Conservation (phyloP, 805 yeast species). For the Candida sithepensis region DNA sequence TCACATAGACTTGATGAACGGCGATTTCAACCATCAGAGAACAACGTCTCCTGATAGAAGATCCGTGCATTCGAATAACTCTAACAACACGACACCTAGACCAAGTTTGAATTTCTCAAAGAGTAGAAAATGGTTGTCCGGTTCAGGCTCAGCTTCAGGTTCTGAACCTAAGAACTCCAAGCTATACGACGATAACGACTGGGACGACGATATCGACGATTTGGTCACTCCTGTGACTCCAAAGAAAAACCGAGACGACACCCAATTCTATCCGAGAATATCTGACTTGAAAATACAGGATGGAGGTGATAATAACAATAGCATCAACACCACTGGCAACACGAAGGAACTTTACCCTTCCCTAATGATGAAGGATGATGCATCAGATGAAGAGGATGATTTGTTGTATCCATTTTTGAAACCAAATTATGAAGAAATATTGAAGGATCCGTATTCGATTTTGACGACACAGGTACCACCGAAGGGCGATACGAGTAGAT, state of each 20-base stretch:
- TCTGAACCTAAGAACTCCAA: slow-evolving; percentile 54
- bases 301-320: background rate
- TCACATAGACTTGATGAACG: slow-evolving; percentile 40
- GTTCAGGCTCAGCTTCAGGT: slow-evolving; percentile 13
- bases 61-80: slow-evolving; percentile 13
- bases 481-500: slow-evolving; percentile 48
- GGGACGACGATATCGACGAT: slow-evolving; percentile 73
- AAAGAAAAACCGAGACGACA: slow-evolving; percentile 1
- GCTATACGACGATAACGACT: slow-evolving; percentile 86
- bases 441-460: slow-evolving; percentile 40
- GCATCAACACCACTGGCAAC: background rate
- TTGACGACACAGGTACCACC: slow-evolving; percentile 29
- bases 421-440: slow-evolving; percentile 33
- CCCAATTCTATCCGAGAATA: slow-evolving; percentile 20
- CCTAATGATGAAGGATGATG: slow-evolving; percentile 1
- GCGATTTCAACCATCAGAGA: slow-evolving; percentile 11
- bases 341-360: background rate
- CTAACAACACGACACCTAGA: slow-evolving; percentile 13
- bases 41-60: slow-evolving; percentile 17
- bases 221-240: slow-evolving; percentile 31
- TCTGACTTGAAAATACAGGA: slow-evolving; percentile 9
- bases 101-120: slow-evolving; percentile 11
- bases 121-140: slow-evolving; percentile 6
- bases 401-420: slow-evolving; percentile 23
- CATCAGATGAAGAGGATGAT: slow-evolving; percentile 8